Percentiles rank a stretch among this genome's conserved stretches.
phyloP scores from a whole-genome alignment of 139 green algal species.

The Coelastrella sp. region DNA sequence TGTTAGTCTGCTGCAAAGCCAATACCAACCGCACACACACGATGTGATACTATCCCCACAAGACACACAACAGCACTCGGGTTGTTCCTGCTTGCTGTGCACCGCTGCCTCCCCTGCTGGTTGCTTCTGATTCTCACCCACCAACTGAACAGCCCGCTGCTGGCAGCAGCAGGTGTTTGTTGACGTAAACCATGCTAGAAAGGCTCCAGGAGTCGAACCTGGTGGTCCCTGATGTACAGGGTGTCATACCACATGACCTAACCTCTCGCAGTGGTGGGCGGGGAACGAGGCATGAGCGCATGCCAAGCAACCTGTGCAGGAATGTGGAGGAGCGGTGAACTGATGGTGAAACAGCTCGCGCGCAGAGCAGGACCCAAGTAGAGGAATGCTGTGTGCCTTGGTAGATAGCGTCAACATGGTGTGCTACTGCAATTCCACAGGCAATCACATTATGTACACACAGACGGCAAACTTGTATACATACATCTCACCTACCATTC shows the following conservation, averaged over 20 bases:
- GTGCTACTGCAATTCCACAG: not conserved
- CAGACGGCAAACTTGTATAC: not conserved
- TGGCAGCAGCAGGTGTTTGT: not conserved
- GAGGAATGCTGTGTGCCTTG: not conserved
- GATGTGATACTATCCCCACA: not conserved
- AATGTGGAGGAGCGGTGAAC: not conserved
- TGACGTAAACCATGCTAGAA: not conserved
- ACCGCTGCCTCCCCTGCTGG: not conserved
- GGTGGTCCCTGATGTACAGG: conserved; percentile 30
- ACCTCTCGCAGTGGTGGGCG: conserved; percentile 37
- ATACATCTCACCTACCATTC: not conserved
- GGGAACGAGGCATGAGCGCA: conserved; percentile 24
- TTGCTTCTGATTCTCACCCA: conserved; percentile 40
- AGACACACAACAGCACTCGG: not conserved
- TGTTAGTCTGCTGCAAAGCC: not conserved
- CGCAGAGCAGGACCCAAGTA: conserved; percentile 20
- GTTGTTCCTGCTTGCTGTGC: conserved; percentile 40
- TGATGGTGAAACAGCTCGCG: not conserved
- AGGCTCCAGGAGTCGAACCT: conserved; percentile 56
- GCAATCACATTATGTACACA: not conserved
- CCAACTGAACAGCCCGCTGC: conserved; percentile 8
- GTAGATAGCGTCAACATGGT: not conserved
- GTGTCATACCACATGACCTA: conserved; percentile 54
- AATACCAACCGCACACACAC: not conserved
- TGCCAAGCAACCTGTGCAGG: conserved; percentile 43